These are phyloP conservation scores for Talaromyces trachyspermus DNA, from an alignment of 495 filamentous ascomycete genomes.

Conservation along the genomic window DNA sequence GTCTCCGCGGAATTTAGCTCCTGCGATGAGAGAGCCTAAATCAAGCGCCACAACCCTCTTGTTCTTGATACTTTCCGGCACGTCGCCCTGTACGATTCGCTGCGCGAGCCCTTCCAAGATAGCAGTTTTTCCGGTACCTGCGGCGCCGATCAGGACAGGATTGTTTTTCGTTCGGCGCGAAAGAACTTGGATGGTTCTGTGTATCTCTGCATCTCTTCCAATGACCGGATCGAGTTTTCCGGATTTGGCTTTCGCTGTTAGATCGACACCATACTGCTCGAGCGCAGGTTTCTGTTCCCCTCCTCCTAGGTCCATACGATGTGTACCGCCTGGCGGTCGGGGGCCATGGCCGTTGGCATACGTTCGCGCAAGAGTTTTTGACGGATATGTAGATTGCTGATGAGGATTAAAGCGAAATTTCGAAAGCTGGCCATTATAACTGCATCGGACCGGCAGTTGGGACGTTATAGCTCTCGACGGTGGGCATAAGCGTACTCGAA, in stretches of 20 bases:
- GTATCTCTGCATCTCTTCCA: slow-evolving; percentile 83
- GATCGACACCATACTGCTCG: slow-evolving; percentile 84
- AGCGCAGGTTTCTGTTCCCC: slow-evolving; percentile 75
- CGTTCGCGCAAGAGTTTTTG: slow-evolving; percentile 26
- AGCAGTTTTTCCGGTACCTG: slow-evolving; percentile 94
- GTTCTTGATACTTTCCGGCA: slow-evolving; percentile 93
- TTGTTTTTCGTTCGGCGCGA: slow-evolving; percentile 96
- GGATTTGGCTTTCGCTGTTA: slow-evolving; percentile 76
- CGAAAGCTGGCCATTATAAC: neutral
- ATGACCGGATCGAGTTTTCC: slow-evolving; percentile 96
- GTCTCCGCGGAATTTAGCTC: slow-evolving; percentile 91
- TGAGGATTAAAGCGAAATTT: neutral
- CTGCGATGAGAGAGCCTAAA: slow-evolving; percentile 85
- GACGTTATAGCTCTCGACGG: neutral
- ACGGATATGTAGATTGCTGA: neutral
- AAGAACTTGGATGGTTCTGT: slow-evolving; percentile 88
- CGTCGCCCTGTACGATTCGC: slow-evolving; percentile 84
- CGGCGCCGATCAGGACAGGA: slow-evolving; percentile 84
- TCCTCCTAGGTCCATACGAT: slow-evolving; percentile 83
- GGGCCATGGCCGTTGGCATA: slow-evolving; percentile 74
- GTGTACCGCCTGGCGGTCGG: slow-evolving; percentile 82
- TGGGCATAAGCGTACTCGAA: neutral
- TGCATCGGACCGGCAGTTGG: neutral
- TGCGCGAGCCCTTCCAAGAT: slow-evolving; percentile 89
- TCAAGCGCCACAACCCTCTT: slow-evolving; percentile 85